phyloP scores from a whole-genome alignment of 2,329 filamentous ascomycete genomes.

The Rhinocladiella similis region DNA sequence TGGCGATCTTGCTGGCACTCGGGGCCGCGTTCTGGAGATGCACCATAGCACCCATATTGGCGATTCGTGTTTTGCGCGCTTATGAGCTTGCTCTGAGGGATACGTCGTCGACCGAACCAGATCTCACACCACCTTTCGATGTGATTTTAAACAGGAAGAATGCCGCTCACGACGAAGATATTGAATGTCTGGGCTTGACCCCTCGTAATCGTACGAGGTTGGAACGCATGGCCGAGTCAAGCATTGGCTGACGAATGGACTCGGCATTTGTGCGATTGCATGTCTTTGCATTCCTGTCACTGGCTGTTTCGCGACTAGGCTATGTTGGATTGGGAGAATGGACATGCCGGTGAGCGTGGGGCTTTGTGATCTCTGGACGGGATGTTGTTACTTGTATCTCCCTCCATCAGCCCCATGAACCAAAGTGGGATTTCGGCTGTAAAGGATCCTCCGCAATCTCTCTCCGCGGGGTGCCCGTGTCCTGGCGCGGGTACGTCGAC shows the following conservation, averaged over 20 bases:
- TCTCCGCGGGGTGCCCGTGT: too few relatives aligned
- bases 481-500: too few relatives aligned
- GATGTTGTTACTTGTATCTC: too few relatives aligned
- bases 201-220: neutral
- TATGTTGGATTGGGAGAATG: conserved; percentile 20
- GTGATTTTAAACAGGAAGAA: neutral
- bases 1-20: conserved; percentile 18
- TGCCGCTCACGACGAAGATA: neutral
- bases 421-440: too few relatives aligned
- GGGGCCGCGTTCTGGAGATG: conserved; percentile 21
- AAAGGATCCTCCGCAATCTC: too few relatives aligned
- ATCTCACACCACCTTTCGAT: neutral
- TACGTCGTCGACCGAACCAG: neutral
- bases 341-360: conserved; percentile 11
- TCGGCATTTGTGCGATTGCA: conserved; percentile 11
- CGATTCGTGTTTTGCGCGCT: neutral
- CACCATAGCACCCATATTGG: conserved; percentile 22
- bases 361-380: neutral
- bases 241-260: conserved; percentile 2
- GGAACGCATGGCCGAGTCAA: too few relatives aligned
- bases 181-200: neutral
- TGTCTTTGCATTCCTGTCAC: neutral
- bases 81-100: too few relatives aligned
- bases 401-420: too few relatives aligned
- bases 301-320: conserved; percentile 1